phyloP scores from a whole-genome alignment of 2,329 filamentous ascomycete species.

The Huntiella moniliformis region DNA sequence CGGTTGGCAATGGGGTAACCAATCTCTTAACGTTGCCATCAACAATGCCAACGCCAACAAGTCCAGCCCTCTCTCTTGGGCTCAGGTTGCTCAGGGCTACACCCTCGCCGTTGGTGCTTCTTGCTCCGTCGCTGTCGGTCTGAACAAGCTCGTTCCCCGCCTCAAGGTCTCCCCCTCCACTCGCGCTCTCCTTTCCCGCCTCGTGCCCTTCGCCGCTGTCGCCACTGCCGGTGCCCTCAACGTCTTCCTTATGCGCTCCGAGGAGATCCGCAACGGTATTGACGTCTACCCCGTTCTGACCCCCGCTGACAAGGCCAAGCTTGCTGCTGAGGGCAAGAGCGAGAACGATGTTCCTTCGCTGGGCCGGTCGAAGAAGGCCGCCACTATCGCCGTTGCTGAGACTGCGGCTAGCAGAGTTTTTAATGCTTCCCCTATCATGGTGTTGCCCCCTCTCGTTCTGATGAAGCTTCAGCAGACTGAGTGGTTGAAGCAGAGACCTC shows the following conservation, averaged over 20 bases:
- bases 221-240: constrained; percentile 82
- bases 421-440: constrained; percentile 95
- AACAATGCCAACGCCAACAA: constrained; percentile 98
- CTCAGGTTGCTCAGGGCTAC: constrained; percentile 75
- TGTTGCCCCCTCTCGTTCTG: constrained; percentile 71
- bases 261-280: constrained; percentile 86
- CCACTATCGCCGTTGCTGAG: constrained; percentile 75
- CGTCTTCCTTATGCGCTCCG: constrained; percentile 91
- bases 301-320: constrained; percentile 43
- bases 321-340: constrained; percentile 36
- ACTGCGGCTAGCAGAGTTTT: constrained; percentile 81
- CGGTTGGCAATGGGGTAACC: constrained; percentile 89
- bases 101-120: constrained; percentile 79
- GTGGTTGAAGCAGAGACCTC: constrained; percentile 63
- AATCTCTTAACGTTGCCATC: constrained; percentile 94
- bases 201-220: constrained; percentile 91
- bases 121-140: constrained; percentile 78
- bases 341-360: constrained; percentile 51
- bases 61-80: constrained; percentile 67
- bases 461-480: constrained; percentile 66
- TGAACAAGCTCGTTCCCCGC: constrained; percentile 77
- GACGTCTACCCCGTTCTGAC: constrained; percentile 74
- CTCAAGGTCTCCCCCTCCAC: constrained; percentile 63
- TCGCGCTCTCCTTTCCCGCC: constrained; percentile 57
- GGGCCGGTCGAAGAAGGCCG: constrained; percentile 75